Evolutionary conservation across 306 rosid species (phyloP), one percentile per base, ranked within the genome.

Genomic region (Lathyrus oleraceus): DNA sequence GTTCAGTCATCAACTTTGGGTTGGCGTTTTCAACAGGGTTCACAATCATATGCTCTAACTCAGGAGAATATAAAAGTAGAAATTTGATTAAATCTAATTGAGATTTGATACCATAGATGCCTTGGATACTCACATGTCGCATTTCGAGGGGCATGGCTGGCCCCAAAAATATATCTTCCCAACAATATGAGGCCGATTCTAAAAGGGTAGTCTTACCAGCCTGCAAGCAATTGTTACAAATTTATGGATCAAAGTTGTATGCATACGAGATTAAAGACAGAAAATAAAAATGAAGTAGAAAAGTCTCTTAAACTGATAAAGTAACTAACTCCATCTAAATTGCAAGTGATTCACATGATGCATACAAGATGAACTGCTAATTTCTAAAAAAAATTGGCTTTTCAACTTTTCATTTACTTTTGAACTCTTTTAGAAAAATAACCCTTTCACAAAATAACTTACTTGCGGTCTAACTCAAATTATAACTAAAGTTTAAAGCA

Each of bases 21-120:
- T 38, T 75, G 21, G 68, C 73, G 20, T 61, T 11, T 20, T 30
- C 8, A 75, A 60, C 74, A 54, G 90, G 83, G 69, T 65, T 73
- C 59, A 89, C 74, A 43, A 15, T 78, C 90, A 89, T 81, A 76
- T 56, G 70, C 78, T 81, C 84, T 23, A 89, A 83, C 43, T 39
- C 61, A 1, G 85, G 88, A 16, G 86, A 83, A 69, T 58, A 30
- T 28, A 42, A 47, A 61, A 89, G 87, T 65, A 15, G 53, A 47
- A 15, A 47, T n/a, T 5, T 47, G 19, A 47, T 47, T 0, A 47
- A 47, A 47, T 47, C 83, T 44, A 87, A 43, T 40, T 89, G 89
- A 9, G 73, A 14, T 71, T 81, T 69, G 30, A 27, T 39, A 43
- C 81, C 85, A 62, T 71, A 42, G 49, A 83, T 54, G 64, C 79